phyloP scores from a whole-genome alignment of 768 basidiomycete genomes.

The Mycena galericulata region DNA sequence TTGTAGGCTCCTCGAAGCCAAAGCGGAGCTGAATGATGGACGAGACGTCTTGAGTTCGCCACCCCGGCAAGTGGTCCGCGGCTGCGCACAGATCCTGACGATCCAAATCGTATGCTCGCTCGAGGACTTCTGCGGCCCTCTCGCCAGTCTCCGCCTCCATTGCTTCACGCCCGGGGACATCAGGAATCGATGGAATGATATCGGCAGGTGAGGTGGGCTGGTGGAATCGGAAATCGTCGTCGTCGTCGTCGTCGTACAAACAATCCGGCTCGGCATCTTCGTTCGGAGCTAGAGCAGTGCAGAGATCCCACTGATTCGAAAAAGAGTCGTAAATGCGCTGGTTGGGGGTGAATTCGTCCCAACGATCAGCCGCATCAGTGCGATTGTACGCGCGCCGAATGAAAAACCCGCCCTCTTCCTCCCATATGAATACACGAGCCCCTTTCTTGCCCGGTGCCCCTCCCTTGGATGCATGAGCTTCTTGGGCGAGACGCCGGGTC shows the following conservation, averaged over 20 bases:
- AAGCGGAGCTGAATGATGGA: slow-evolving; percentile 7
- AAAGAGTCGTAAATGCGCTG: slow-evolving; percentile 27
- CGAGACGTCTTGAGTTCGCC: background rate
- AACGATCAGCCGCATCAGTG: slow-evolving; percentile 5
- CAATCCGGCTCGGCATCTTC: slow-evolving; percentile 2
- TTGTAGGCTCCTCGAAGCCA: slow-evolving; percentile 2
- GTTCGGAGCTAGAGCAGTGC: slow-evolving; percentile 14
- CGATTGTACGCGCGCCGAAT: slow-evolving; percentile 23
- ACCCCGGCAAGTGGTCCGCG: slow-evolving; percentile 4
- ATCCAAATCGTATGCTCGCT: slow-evolving; percentile 9
- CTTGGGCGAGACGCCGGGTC: slow-evolving; percentile 11
- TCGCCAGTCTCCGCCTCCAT: slow-evolving; percentile 20
- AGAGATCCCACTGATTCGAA: slow-evolving; percentile 30
- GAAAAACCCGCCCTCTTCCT: slow-evolving; percentile 23
- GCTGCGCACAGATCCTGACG: background rate
- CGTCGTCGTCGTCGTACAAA: slow-evolving; percentile 3
- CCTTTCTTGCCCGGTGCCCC: slow-evolving; percentile 21
- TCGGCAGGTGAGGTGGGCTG: background rate
- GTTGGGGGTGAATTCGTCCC: slow-evolving; percentile 23
- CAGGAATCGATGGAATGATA: slow-evolving; percentile 12
- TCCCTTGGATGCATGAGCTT: slow-evolving; percentile 11
- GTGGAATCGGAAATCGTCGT: slow-evolving; percentile 11
- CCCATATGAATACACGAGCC: slow-evolving; percentile 29
- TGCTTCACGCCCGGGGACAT: slow-evolving; percentile 17
- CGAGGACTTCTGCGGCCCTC: slow-evolving; percentile 12